Evolutionary conservation across 768 basidiomycete genomes (phyloP), one percentile per base, ranked within the genome.

Genomic region (Calocera cornea): DNA sequence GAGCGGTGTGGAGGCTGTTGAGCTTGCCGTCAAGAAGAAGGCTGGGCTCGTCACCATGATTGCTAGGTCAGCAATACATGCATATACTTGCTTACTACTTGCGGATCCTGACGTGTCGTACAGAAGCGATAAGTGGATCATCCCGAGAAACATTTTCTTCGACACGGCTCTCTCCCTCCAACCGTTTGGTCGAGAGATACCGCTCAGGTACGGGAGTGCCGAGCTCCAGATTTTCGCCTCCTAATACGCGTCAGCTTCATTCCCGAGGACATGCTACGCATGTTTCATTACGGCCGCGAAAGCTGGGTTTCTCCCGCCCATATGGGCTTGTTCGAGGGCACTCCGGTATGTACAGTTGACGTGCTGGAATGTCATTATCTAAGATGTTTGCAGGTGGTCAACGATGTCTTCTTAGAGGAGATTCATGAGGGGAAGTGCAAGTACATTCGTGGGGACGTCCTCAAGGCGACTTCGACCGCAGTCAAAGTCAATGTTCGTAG

Each of bases 131-230:
- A 71, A 82, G 77, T 83, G 82, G 81, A 80, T 83, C 68, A 82
- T 83, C 60, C 75, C 69, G 1, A 65, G 76, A 27, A 83, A 84
- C 67, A 78, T 81, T 5, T 47, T 83, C 60, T 69, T 85, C 60
- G 83, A 84, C 70, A 80, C 79, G 1, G 68, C 78, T 36, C 76
- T 84, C 47, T 77, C 82, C 1, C 76, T 78, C 33, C 83, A 84
- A 71, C 83, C 83, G 0, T 83, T 83, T 69, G 83, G 83, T 2
- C 75, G 80, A 7, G 76, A 84, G 71, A 83, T 83, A 79, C 81
- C 82, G 8, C 72, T 82, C 34, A 82, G 80, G 79, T 80, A 34
- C 33, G 71, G 7, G 27, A 14, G 2, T 70, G 16, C 31, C 63
- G 41, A 2, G 19, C 11, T 38, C 34, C 34, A 5, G 16, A 41